phyloP scores from a whole-genome alignment of 768 basidiomycete genomes.

The Cystobasidiopsis lactophilus region DNA sequence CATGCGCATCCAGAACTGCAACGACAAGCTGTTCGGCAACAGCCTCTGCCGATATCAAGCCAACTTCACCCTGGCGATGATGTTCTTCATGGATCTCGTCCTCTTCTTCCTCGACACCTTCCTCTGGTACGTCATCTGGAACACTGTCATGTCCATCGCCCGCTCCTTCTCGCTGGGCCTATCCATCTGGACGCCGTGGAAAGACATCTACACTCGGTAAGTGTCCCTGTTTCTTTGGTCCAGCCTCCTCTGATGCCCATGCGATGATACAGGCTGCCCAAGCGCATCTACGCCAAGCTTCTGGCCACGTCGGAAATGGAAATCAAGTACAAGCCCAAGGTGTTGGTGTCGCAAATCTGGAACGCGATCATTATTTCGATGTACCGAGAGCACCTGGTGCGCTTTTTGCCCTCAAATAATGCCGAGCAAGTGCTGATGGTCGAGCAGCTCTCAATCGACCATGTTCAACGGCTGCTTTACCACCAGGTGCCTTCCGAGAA shows the following conservation, averaged over 20 bases:
- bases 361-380: constrained; percentile 99
- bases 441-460: constrained; percentile 51
- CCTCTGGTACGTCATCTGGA: constrained; percentile 83
- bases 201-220: constrained; percentile 89
- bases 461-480: constrained; percentile 91
- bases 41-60: constrained; percentile 77
- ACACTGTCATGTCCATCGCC: neutral
- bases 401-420: constrained; percentile 21
- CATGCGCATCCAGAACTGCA: constrained; percentile 85
- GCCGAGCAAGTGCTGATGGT: neutral
- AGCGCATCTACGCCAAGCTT: constrained; percentile 88
- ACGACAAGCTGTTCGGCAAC: constrained; percentile 62
- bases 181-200: constrained; percentile 98
- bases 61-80: constrained; percentile 82
- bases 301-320: constrained; percentile 89
- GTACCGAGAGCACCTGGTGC: constrained; percentile 96
- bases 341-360: constrained; percentile 97
- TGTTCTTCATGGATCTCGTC: constrained; percentile 82
- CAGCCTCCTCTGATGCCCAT: too few species aligned
- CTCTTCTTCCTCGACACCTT: constrained; percentile 99
- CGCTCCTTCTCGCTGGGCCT: constrained; percentile 72
- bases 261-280: too few species aligned
- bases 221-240: too few species aligned
- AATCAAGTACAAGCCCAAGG: constrained; percentile 97
- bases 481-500: constrained; percentile 84